Evolutionary conservation across 2,329 filamentous ascomycete species (phyloP).

Genomic region (Fusarium decemcellulare): DNA sequence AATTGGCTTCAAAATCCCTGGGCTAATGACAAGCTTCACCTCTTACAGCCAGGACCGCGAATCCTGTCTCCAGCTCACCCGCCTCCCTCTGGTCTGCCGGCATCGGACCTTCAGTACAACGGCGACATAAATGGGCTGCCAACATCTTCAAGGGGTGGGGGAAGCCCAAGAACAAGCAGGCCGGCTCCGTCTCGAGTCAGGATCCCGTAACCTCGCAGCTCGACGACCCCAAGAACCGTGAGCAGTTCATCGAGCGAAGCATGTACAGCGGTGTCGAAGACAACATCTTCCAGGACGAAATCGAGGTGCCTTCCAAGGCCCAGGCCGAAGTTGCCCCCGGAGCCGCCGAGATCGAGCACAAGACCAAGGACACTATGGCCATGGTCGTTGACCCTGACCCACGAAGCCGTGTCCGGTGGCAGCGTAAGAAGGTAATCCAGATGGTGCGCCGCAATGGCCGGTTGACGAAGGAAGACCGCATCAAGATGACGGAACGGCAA

Average conservation of each 20-base stretch:
- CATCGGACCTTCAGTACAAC: constrained; percentile 43
- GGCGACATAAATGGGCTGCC: constrained; percentile 61
- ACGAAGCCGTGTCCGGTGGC: constrained; percentile 78
- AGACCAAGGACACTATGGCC: constrained; percentile 67
- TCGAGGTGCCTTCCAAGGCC: constrained; percentile 55
- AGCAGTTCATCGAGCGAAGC: constrained; percentile 57
- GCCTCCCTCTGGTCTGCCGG: constrained; percentile 32
- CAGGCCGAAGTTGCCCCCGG: constrained; percentile 30
- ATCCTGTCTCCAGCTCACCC: constrained; percentile 34
- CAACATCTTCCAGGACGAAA: constrained; percentile 75
- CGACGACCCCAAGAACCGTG: constrained; percentile 58
- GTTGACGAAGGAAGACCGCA: constrained; percentile 71
- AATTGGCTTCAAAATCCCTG: constrained; percentile 33
- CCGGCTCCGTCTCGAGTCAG: constrained; percentile 46
- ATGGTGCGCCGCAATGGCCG: constrained; percentile 73
- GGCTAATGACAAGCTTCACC: constrained; percentile 30
- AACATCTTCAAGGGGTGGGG: constrained; percentile 57
- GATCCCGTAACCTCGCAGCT: constrained; percentile 52
- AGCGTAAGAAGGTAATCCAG: constrained; percentile 87
- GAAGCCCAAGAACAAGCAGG: constrained; percentile 48
- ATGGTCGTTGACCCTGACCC: constrained; percentile 83
- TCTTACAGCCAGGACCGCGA: constrained; percentile 40
- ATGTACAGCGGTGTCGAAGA: constrained; percentile 62
- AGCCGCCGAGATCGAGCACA: constrained; percentile 54
- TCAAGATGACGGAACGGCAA: constrained; percentile 75